These are phyloP conservation scores for Phialophora chinensis DNA, from an alignment of 2,329 filamentous ascomycete genomes.

Conservation along the genomic window DNA sequence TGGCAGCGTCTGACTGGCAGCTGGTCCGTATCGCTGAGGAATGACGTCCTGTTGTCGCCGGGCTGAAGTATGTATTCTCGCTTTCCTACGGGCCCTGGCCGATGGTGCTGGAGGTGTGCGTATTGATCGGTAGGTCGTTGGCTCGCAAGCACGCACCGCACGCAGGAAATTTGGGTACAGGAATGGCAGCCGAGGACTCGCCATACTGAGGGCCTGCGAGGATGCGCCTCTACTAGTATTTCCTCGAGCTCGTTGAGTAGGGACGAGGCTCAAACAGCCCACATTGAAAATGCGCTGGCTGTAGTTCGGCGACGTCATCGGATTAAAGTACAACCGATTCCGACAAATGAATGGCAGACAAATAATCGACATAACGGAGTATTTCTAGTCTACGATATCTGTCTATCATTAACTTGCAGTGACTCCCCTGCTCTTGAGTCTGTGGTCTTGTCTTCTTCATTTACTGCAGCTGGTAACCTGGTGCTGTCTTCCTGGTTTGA, in stretches of 20 bases:
- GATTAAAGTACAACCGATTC: neutral
- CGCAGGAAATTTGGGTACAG: slow-evolving; percentile 72
- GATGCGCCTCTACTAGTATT: neutral
- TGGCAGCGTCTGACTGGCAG: slow-evolving; percentile 50
- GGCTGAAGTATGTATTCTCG: slow-evolving; percentile 47
- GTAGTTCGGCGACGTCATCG: neutral
- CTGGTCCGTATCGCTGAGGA: slow-evolving; percentile 55
- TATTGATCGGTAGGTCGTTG: slow-evolving; percentile 51
- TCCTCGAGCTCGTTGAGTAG: neutral
- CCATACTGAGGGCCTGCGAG: slow-evolving; percentile 54
- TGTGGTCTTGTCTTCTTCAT: neutral
- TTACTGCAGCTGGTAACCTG: neutral
- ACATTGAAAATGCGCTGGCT: neutral
- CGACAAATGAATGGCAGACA: neutral
- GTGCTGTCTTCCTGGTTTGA: neutral
- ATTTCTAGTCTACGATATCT: neutral
- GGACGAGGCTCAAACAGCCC: neutral
- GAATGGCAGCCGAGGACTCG: slow-evolving; percentile 68
- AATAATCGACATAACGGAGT: neutral
- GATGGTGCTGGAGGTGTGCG: slow-evolving; percentile 43
- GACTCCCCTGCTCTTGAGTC: neutral
- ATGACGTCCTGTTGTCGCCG: slow-evolving; percentile 48
- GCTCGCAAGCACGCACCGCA: slow-evolving; percentile 57
- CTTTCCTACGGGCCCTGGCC: slow-evolving; percentile 41
- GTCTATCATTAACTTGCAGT: neutral